Evolutionary conservation across 805 yeast genomes (phyloP), one percentile per base, ranked within the genome.

Genomic region (Cyberlindnera euphorbiae): DNA sequence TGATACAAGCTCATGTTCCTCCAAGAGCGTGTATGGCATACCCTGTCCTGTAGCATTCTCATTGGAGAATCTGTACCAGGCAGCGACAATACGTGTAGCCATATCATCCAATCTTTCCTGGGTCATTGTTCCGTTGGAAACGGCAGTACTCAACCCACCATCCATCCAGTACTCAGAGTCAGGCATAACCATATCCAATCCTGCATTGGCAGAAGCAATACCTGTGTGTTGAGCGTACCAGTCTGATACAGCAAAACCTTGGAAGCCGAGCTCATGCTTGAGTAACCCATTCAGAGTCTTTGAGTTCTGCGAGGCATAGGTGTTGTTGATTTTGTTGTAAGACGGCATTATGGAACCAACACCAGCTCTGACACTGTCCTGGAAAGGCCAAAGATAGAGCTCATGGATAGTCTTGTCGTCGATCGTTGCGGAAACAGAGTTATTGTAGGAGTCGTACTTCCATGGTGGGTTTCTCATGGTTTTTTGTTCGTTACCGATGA

Each of bases 21-120:
- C 30, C 6, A 26, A 21, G n/a, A 30, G 12, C 12, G 11, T 9
- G 19, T 26, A 21, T 26, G 38, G 38, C 17, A 35, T 25, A 17
- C 38, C 38, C 16, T 35, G 38, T 16, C 38, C 38, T n/a, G 38
- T 35, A 7, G 33, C 33, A 12, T 35, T 30, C 30, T 25, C 30
- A n/a, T 30, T 30, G 19, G 33, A 30, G 33, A 29, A 35, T 16
- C 12, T 30, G 38, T 35, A 35, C 17, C 21, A 35, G 15, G 38
- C 16, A 23, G 38, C 33, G 21, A 35, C 7, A n/a, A 35, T 35
- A 15, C 38, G 19, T 3, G 17, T 27, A 13, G 35, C 39, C 39
- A 36, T 30, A 21, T 31, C 34, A 14, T 30, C 39, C 8, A 31
- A 14, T 36, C 39, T 36, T 8, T 26, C 32, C 13, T 36, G 39